Conservation (phyloP, 2,329 filamentous ascomycete genomes). For the Sordariomycetes sp. region DNA sequence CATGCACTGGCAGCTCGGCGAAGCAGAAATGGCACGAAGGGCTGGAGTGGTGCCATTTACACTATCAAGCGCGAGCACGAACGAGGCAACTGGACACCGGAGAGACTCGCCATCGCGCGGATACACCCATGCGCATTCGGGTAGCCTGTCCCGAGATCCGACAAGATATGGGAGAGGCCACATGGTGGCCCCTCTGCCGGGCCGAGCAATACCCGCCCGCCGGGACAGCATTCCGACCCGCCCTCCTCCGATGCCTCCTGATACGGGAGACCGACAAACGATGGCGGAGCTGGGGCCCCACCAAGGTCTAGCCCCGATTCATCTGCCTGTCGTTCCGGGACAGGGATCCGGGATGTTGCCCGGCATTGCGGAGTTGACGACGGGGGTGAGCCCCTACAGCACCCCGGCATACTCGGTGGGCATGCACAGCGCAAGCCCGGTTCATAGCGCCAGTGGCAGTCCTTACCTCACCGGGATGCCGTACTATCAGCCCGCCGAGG, state of each 20-base stretch:
- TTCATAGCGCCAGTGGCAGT: constrained; percentile 27
- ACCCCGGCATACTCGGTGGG: constrained; percentile 42
- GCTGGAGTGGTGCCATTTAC: constrained; percentile 84
- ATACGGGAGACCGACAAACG: constrained; percentile 14
- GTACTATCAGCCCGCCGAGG: not conserved
- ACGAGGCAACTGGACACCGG: constrained; percentile 27
- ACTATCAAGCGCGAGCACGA: constrained; percentile 38
- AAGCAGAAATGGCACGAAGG: constrained; percentile 84
- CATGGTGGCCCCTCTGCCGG: constrained; percentile 18
- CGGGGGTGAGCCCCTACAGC: constrained; percentile 49
- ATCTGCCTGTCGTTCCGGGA: constrained; percentile 15
- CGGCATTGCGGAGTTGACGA: constrained; percentile 52
- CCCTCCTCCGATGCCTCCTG: constrained; percentile 17
- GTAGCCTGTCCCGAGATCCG: constrained; percentile 20
- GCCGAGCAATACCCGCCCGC: constrained; percentile 25
- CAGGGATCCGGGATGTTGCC: constrained; percentile 40
- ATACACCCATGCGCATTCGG: constrained; percentile 33
- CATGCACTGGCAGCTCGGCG: constrained; percentile 96
- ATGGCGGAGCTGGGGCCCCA: constrained; percentile 3
- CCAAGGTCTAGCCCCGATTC: constrained; percentile 6
- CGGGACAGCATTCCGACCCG: constrained; percentile 27
- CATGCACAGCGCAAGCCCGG: constrained; percentile 23
- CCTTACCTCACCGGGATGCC: constrained; percentile 13
- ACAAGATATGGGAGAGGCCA: constrained; percentile 30
- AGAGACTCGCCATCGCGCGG: constrained; percentile 22